Evolutionary conservation across 306 rosid species (phyloP).

Genomic region (Luffa aegyptiaca): DNA sequence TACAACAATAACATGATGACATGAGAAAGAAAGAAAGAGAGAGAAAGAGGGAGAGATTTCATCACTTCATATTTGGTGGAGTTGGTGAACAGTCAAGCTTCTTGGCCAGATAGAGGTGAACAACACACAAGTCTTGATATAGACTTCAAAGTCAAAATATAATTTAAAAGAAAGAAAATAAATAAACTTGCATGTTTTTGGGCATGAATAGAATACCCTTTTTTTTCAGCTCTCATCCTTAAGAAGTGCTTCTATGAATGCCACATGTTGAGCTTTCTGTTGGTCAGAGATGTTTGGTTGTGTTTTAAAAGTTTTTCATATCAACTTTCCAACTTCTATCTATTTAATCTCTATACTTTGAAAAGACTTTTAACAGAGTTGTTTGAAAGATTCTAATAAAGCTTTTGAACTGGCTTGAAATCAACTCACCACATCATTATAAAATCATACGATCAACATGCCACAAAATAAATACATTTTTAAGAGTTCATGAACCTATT

Average conservation of each 20-base stretch:
- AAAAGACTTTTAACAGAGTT: background rate
- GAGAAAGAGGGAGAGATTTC: background rate
- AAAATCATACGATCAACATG: background rate
- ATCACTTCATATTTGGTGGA: conserved; percentile 11
- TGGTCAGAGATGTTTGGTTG: background rate
- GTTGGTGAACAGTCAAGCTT: conserved; percentile 1
- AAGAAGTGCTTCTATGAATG: background rate
- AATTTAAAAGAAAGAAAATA: no score
- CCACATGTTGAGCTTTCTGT: background rate
- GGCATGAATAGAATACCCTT: background rate
- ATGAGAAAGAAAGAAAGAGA: background rate
- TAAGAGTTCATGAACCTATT: background rate
- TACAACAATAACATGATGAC: background rate
- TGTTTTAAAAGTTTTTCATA: background rate
- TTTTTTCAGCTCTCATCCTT: background rate
- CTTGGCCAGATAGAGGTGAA: background rate
- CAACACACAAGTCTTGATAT: background rate
- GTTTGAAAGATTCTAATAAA: no score
- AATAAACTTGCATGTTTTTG: background rate
- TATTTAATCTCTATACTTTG: background rate
- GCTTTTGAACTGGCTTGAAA: background rate
- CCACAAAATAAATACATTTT: no score
- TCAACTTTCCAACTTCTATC: background rate
- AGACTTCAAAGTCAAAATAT: background rate
- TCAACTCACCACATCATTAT: background rate